Conservation (phyloP, 75 land plant species). For the Picea sitchensis region DNA sequence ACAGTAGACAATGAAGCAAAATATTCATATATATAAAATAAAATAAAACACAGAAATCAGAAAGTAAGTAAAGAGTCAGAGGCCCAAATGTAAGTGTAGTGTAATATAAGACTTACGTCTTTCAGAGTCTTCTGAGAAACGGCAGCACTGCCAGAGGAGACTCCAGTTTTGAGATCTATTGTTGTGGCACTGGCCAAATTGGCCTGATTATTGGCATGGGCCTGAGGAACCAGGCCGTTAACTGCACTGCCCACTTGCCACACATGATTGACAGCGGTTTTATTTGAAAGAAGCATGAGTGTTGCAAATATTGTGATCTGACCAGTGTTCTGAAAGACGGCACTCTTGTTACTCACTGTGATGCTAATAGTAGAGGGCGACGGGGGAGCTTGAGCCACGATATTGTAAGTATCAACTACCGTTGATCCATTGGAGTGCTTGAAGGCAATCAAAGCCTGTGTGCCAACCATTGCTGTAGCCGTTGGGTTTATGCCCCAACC, state of each 20-base stretch:
- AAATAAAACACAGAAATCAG: too few relatives aligned
- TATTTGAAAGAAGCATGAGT: conserved; percentile 22
- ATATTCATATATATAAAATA: too few relatives aligned
- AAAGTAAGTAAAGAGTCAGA: too few relatives aligned
- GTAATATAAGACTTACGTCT: too few relatives aligned
- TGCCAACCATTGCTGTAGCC: conserved; percentile 46
- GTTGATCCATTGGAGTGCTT: conserved; percentile 22
- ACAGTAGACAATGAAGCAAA: too few relatives aligned
- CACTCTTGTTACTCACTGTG: conserved; percentile 19
- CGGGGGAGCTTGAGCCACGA: conserved; percentile 14
- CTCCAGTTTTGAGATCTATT: conserved; percentile 18
- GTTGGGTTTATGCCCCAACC: conserved; percentile 73
- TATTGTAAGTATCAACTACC: conserved; percentile 26
- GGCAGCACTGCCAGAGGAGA: too few relatives aligned
- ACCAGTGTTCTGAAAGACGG: conserved; percentile 18
- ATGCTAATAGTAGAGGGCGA: conserved; percentile 11
- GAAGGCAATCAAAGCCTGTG: conserved; percentile 52
- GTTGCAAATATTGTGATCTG: conserved; percentile 36
- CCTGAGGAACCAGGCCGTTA: conserved; percentile 11
- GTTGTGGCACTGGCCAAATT: conserved; percentile 20
- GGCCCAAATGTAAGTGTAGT: too few relatives aligned
- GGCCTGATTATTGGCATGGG: conserved; percentile 10
- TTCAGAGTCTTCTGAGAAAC: too few relatives aligned
- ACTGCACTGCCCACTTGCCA: conserved; percentile 50
- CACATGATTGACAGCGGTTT: conserved; percentile 38